phyloP scores from a whole-genome alignment of 2,329 filamentous ascomycete genomes.

The Acrodontium crateriforme region DNA sequence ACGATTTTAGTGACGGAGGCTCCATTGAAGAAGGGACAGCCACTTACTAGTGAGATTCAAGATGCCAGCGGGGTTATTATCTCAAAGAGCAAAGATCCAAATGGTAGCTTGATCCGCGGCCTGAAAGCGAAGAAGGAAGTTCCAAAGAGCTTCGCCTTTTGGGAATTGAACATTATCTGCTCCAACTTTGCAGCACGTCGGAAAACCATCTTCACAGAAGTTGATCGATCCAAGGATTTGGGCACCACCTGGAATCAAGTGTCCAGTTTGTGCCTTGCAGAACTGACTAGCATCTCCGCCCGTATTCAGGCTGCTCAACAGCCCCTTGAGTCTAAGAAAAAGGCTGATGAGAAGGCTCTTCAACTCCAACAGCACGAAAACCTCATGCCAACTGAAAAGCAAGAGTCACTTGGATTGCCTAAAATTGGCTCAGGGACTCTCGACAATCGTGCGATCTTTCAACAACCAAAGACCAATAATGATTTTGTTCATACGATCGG shows the following conservation, averaged over 20 bases:
- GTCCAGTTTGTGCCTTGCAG: constrained; percentile 51
- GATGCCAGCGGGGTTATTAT: constrained; percentile 15
- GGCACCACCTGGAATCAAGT: constrained; percentile 75
- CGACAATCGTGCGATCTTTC: constrained; percentile 15
- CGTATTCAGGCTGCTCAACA: constrained; percentile 44
- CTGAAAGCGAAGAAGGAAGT: constrained; percentile 70
- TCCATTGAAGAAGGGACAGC: constrained; percentile 71
- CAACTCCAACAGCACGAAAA: constrained; percentile 1
- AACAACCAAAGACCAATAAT: constrained; percentile 9
- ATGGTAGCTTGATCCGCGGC: constrained; percentile 74
- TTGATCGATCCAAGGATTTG: constrained; percentile 64
- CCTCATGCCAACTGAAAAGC: constrained; percentile 18
- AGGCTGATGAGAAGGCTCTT: constrained; percentile 8
- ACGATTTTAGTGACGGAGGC: constrained; percentile 66
- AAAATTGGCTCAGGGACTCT: too few species aligned
- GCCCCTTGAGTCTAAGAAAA: constrained; percentile 8
- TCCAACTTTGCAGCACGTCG: constrained; percentile 60
- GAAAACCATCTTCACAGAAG: constrained; percentile 71
- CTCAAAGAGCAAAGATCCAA: constrained; percentile 48
- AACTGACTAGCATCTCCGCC: constrained; percentile 51
- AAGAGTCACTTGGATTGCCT: not conserved
- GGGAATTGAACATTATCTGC: constrained; percentile 75
- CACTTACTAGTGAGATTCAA: constrained; percentile 71
- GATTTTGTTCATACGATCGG: constrained; percentile 25
- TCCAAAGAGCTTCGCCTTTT: constrained; percentile 73